Evolutionary conservation across 2,329 filamentous ascomycete genomes (phyloP).

Genomic region (Aspergillus intermedius): DNA sequence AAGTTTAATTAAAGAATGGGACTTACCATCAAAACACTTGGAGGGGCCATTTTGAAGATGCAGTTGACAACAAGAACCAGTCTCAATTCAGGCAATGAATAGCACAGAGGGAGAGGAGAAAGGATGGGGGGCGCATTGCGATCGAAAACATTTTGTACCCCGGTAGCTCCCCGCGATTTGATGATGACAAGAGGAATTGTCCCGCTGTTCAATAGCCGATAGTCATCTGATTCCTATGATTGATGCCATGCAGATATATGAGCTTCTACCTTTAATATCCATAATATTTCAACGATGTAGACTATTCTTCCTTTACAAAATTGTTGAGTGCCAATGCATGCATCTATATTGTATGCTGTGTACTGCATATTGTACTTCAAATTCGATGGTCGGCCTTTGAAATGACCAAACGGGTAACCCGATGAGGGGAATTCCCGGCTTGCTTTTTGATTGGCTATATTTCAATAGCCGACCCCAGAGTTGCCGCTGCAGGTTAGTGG

Average conservation of each 20-base stretch:
- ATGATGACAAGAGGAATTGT: neutral
- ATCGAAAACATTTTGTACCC: neutral
- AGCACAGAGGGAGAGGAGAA: constrained; percentile 4
- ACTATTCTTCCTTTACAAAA: neutral
- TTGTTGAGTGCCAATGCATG: neutral
- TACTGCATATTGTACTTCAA: neutral
- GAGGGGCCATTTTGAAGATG: constrained; percentile 46
- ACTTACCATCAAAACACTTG: constrained; percentile 63
- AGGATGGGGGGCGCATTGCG: neutral
- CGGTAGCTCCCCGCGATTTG: neutral
- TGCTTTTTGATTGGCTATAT: neutral
- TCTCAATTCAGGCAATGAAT: neutral
- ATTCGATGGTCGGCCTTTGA: neutral
- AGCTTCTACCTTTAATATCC: no score
- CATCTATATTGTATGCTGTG: neutral
- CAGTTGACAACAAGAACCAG: neutral
- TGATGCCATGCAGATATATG: neutral
- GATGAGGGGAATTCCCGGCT: neutral
- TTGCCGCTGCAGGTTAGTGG: neutral
- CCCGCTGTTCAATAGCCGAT: constrained; percentile 23
- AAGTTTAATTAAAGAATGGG: constrained; percentile 5
- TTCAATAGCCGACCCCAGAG: neutral
- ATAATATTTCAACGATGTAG: no score
- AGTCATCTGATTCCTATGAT: neutral
- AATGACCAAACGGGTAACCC: neutral